Base-by-base conservation (phyloP, 108 stramenopile species). In the Mediolabrus comicus region DNA sequence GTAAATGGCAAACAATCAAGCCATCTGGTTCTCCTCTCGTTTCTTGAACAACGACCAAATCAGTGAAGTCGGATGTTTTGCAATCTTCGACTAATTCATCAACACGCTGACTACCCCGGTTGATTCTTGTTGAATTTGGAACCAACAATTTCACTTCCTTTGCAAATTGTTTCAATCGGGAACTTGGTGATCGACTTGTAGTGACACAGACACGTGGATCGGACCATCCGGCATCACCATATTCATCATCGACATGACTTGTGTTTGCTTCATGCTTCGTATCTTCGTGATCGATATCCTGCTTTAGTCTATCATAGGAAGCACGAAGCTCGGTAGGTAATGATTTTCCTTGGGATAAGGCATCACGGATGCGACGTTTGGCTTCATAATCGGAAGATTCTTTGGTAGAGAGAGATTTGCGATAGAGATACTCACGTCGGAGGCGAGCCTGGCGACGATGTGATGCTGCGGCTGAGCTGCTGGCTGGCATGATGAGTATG, bases 11-110 rank as follows among this genome's bases (percentile, higher is more conserved):
- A 43, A 99, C 85, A 5, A 98, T 88, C 63, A 99, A 79, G 1
- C 98, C 97, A 74, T 99, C 99, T 16, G 99, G 99, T 80, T 98
- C 95, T 34, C 99, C 99, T n/a, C 99, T 83, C 10, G 98, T 98
- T 69, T 99, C 99, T 67, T 97, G 97, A 24, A 97, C 88, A 30
- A 99, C 71, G 7, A 99, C 86, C 34, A 99, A 79, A 83, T 99
- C 99, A 12, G 97, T 97, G 71, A 99, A 98, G 69, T 98, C 97
- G 24, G 87, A 81, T 53, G 83, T 70, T 53, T 89, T 84, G 61
- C 95, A 96, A 9, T 93, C 85, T 53, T 95, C 92, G 33, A 98
- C 92, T 58, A 99, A 84, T 58, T 98, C 97, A 43, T 85, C 87
- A 25, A 97, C 92, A 30, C 94, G 92, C 79, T 90, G 84, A 69